These are phyloP conservation scores for Leccinum colubrinum DNA, from an alignment of 1,284 basidiomycete species.

Conservation along the genomic window DNA sequence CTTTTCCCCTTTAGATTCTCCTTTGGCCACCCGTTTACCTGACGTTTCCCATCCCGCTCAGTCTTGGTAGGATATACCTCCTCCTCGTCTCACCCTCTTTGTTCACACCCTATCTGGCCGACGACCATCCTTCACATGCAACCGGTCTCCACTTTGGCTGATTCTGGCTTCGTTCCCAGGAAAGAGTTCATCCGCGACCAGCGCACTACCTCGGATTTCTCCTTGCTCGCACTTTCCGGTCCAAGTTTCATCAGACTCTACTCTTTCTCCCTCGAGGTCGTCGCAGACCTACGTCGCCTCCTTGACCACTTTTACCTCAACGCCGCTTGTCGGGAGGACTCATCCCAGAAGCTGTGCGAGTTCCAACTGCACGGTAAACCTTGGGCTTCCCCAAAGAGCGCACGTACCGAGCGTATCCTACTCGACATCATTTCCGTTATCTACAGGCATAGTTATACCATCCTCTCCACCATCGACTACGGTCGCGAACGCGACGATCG, in stretches of 20 bases:
- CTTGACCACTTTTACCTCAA: slow-evolving; percentile 50
- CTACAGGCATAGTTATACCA: slow-evolving; percentile 59
- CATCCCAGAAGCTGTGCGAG: slow-evolving; percentile 59
- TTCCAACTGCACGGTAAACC: slow-evolving; percentile 66
- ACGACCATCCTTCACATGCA: slow-evolving; percentile 30
- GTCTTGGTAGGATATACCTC: slow-evolving; percentile 26
- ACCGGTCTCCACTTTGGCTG: slow-evolving; percentile 32
- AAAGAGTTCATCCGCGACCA: slow-evolving; percentile 68
- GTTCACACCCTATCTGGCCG: slow-evolving; percentile 27
- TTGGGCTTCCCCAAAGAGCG: slow-evolving; percentile 65
- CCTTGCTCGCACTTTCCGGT: slow-evolving; percentile 64
- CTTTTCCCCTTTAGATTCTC: slow-evolving; percentile 30
- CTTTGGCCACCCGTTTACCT: slow-evolving; percentile 38
- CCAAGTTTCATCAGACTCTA: slow-evolving; percentile 64
- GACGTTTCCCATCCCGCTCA: slow-evolving; percentile 37
- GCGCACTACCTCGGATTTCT: slow-evolving; percentile 55
- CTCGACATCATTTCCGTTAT: slow-evolving; percentile 63
- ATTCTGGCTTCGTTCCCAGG: slow-evolving; percentile 56
- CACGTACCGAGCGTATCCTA: slow-evolving; percentile 64
- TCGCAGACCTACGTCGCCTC: slow-evolving; percentile 50
- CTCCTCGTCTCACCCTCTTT: slow-evolving; percentile 19
- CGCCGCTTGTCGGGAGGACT: slow-evolving; percentile 51
- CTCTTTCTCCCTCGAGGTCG: slow-evolving; percentile 55
- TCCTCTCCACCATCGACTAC: slow-evolving; percentile 71
- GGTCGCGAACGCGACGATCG: slow-evolving; percentile 74